phyloP scores from a whole-genome alignment of 2,329 filamentous ascomycete genomes.

The Fusarium dlaminii region DNA sequence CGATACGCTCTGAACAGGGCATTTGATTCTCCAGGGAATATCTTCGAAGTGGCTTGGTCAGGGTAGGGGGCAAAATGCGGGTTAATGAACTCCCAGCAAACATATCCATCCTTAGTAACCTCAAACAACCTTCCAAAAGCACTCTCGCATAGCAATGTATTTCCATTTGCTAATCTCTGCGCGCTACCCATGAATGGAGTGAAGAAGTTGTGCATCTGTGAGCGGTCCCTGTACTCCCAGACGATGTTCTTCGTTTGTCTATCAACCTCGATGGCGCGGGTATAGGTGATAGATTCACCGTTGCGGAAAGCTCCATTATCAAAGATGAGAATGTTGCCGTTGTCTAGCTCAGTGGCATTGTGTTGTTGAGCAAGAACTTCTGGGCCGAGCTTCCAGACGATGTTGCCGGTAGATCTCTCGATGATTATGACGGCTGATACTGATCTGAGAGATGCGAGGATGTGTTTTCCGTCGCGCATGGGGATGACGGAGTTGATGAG shows the following conservation, averaged over 20 bases:
- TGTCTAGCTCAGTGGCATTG: conserved; percentile 43
- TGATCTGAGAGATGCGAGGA: conserved; percentile 44
- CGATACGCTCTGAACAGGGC: conserved; percentile 43
- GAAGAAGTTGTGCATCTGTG: conserved; percentile 45
- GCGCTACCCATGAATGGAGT: conserved; percentile 47
- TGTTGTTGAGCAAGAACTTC: conserved; percentile 44
- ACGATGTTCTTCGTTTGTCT: conserved; percentile 36
- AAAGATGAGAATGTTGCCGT: conserved; percentile 46
- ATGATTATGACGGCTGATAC: conserved; percentile 45
- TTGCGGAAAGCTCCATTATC: conserved; percentile 44
- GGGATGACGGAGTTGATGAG: conserved; percentile 45
- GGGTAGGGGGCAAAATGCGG: conserved; percentile 42
- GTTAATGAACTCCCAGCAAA: conserved; percentile 46
- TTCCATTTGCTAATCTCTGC: conserved; percentile 42
- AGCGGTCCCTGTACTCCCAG: conserved; percentile 45
- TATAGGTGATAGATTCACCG: conserved; percentile 44
- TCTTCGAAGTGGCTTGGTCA: conserved; percentile 34
- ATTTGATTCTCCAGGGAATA: conserved; percentile 45
- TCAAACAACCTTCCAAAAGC: conserved; percentile 43
- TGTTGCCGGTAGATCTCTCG: conserved; percentile 38
- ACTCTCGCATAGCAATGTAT: conserved; percentile 44
- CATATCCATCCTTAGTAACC: conserved; percentile 37
- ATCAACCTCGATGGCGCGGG: conserved; percentile 42
- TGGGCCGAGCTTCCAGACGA: conserved; percentile 41
- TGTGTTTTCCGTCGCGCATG: conserved; percentile 41